Evolutionary conservation across 2,329 filamentous ascomycete genomes (phyloP).

Genomic region (Botrytis paeoniae): DNA sequence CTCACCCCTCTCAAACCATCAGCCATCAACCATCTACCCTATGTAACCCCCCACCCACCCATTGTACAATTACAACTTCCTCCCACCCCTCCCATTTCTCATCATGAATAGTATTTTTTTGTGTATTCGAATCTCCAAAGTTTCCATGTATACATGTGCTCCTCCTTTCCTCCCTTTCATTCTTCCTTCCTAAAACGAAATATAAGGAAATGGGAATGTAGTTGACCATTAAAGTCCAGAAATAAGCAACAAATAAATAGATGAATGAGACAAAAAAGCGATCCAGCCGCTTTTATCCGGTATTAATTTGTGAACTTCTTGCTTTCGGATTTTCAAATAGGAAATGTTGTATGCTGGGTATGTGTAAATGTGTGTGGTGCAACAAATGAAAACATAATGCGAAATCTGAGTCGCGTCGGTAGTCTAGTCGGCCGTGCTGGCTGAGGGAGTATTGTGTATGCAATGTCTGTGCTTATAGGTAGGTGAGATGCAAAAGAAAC

Average conservation of each 20-base stretch:
- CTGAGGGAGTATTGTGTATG: background rate
- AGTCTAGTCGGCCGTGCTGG: background rate
- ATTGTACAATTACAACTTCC: background rate
- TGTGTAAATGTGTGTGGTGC: background rate
- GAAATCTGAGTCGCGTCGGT: background rate
- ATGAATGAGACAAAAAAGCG: background rate
- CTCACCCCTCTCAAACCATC: background rate
- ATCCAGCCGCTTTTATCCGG: slow-evolving; percentile 3
- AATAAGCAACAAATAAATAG: background rate
- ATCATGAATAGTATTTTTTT: slow-evolving; percentile 2
- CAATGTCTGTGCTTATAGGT: background rate
- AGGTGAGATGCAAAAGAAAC: background rate
- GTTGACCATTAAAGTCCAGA: background rate
- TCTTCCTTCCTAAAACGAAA: background rate
- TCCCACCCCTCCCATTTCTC: background rate
- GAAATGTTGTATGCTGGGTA: background rate
- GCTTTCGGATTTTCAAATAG: background rate
- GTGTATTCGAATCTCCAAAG: background rate
- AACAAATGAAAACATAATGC: background rate
- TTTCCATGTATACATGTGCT: background rate
- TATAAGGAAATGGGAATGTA: background rate
- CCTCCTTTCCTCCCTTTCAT: background rate
- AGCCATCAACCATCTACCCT: background rate
- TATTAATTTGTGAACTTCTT: background rate
- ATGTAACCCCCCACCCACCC: background rate